Base-by-base conservation (phyloP, 163 green algal species). In the Prototheca stagnorum region DNA sequence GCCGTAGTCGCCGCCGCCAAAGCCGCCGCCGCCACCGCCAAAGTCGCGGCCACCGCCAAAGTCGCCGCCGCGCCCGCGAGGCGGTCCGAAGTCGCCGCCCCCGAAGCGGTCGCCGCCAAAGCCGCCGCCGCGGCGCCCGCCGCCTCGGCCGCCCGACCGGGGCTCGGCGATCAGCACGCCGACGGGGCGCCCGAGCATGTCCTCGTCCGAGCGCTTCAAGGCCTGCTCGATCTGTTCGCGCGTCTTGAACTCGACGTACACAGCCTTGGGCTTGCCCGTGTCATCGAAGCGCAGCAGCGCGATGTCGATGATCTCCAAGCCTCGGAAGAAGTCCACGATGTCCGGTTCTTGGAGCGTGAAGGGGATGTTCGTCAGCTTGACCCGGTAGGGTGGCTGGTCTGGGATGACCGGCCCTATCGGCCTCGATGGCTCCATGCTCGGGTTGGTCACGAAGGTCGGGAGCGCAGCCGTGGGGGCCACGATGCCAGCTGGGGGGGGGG, bases 201-300 rank as follows among this genome's bases (percentile, higher is more conserved):
- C 17, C 21, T 37, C 42, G 25, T 53, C 60, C 27, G 58, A 25
- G n/a, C 16, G 11, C 9, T 26, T 47, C 19, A 49, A 15, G 16
- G 40, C 40, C 28, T 41, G 21, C 7, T 15, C 4, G 29, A 37
- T 16, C 2, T 46, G 45, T 1, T 40, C 42, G 22, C 43, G 27
- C 19, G 37, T 48, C 33, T 6, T 45, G 47, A 71, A 65, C 37
- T 71, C 62, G 35, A 71, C 51, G 43, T 63, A 71, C 19, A 35
- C 53, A 5, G 42, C 54, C 44, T 64, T 64, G 42, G 54, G 42
- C 28, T 59, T 59, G 25, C 44, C 42, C 22, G 61, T 64, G 44
- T 69, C 61, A 27, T 27, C 39, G 43, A 61, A 44, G 17, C 54
- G 54, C 19, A 50, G 54, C 37, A 69, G 49, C 23, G 60, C 33